These are phyloP conservation scores for Pseudogymnoascus verrucosus DNA, from an alignment of 2,329 filamentous ascomycete species.

Conservation along the genomic window DNA sequence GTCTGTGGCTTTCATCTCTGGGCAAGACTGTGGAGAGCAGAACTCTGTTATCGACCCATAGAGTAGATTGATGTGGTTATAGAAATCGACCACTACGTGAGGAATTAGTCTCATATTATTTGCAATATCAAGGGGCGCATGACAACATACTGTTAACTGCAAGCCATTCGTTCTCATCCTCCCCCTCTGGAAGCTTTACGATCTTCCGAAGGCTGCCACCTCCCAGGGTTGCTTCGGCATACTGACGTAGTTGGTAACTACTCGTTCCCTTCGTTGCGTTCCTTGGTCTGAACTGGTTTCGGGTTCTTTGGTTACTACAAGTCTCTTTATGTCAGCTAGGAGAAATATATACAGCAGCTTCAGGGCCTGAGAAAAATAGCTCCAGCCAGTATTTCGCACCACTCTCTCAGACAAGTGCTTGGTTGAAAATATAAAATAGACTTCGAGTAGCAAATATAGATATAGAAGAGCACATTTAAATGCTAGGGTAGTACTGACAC, in stretches of 20 bases:
- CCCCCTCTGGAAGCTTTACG: constrained; percentile 92
- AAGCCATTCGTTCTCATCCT: constrained; percentile 96
- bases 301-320: constrained; percentile 72
- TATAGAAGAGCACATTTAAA: constrained; percentile 19
- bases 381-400: neutral
- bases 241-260: constrained; percentile 91
- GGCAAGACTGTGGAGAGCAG: constrained; percentile 92
- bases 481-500: constrained; percentile 53
- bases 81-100: constrained; percentile 90
- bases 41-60: constrained; percentile 99
- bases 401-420: neutral
- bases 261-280: constrained; percentile 77
- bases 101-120: constrained; percentile 22
- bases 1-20: constrained; percentile 99
- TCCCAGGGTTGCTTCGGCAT: constrained; percentile 93
- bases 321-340: constrained; percentile 28
- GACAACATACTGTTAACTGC: constrained; percentile 77
- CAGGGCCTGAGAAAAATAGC: constrained; percentile 33
- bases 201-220: constrained; percentile 93
- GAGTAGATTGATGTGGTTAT: constrained; percentile 98
- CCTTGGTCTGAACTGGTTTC: constrained; percentile 86
- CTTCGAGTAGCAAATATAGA: neutral
- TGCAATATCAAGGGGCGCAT: neutral
- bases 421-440: neutral
- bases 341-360: constrained; percentile 30